Base-by-base conservation (phyloP, 1,284 basidiomycete species). In the Fomitopsis palustris region DNA sequence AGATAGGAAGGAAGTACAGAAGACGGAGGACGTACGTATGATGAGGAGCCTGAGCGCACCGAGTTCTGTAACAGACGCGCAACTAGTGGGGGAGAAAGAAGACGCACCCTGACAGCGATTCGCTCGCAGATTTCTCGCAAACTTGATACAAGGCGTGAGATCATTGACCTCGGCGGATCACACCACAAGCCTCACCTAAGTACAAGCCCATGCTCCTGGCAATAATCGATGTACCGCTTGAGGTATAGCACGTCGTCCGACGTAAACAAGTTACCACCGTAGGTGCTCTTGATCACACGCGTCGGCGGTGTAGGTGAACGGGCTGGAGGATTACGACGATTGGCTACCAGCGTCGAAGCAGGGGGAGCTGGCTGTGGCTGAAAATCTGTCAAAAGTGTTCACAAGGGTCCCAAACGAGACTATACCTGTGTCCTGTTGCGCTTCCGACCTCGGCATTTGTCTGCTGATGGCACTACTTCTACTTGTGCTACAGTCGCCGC, bases 151-250 rank as follows among this genome's bases (percentile, higher is more conserved):
- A 16, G 33, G 58, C 17, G 53, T 43, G 9, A 31, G 38, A 17
- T 29, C 21, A 21, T 5, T 21, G 17, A 29, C 25, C 31, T 38
- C 7, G 3, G 27, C 27, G 29, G 23, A 23, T 8, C 8, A 19
- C 33, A 37, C n/a, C 14, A 41, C 25, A 41, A 19, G 53, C 65
- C 65, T 49, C 60, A 88, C 87, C 87, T 92, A 42, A 93, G 75
- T 8, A 92, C 88, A 5, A 91, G 71, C 37, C 90, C 90, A 70
- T 92, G 87, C 60, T 90, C 88, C 65, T 90, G 90, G 67, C 90
- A 92, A 66, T 91, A 93, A 65, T 92, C 89, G 53, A 93, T 92
- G 68, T 93, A 92, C 67, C 84, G 86, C 68, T 92, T 90, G 61
- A 93, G 78, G 69, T 92, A 93, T 45, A 82, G 56, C 25, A 92